Evolutionary conservation across 495 filamentous ascomycete species (phyloP), one percentile per base, ranked within the genome.

Genomic region (Hypoxylon rickii): DNA sequence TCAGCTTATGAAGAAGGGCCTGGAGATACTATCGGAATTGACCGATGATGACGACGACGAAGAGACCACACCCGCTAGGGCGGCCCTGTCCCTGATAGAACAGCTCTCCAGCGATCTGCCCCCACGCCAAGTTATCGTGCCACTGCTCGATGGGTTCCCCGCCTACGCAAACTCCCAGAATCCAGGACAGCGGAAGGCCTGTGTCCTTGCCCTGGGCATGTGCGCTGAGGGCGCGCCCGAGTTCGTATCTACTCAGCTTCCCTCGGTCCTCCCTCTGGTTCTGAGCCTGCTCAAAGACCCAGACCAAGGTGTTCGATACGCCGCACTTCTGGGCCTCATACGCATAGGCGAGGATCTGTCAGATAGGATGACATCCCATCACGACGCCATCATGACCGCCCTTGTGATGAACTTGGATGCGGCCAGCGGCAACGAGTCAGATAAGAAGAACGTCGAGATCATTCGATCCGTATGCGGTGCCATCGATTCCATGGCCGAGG

Each of bases 181-280:
- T 60, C 81, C 92, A 17, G 86, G 88, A 53, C 88, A 85, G 71
- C 86, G 92, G 40, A 88, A 91, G 69, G 94, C 92, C 33, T 92
- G 90, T 70, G 90, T 97, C 65, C 80, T 97, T 58, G 87, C 94
- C 6, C 79, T 98, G 3, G 94, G 93, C 47, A 95, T 90, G 77
- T 92, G 89, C 63, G 94, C 96, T 44, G 94, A 98, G 74, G 94
- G 94, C 57, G 95, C 94, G 29, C 94, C 94, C 6, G 94, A 97
- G 64, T 97, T 97, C 73, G 87, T 97, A 63, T 88, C 86, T 54
- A 94, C 90, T 7, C 92, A 97, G 77, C 81, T 96, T 65, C 79
- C 85, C 65, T 83, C 86, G 55, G 87, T 96, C 66, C 86, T 97
- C 72, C 95, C 94, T 31, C 79, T 89, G 50, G 85, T 97, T 50